Percentiles rank a stretch among this genome's conserved stretches.
phyloP scores from a whole-genome alignment of 148 eudicot genomes.

The Camellia lanceoleosa region DNA sequence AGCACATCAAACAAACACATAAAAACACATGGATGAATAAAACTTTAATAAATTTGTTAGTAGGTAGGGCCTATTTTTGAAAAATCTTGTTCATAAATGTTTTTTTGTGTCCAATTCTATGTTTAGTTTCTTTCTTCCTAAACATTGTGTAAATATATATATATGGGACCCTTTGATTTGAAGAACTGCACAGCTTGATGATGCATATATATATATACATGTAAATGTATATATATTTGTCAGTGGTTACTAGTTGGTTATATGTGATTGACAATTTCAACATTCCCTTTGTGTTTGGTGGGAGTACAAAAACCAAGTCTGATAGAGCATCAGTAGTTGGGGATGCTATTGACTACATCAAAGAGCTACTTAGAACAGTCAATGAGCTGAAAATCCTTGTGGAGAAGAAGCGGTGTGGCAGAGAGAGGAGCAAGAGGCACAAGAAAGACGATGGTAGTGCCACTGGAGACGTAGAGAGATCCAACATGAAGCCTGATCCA shows the following conservation, averaged over 20 bases:
- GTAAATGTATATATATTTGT: background rate
- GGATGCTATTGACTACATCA: too few relatives aligned
- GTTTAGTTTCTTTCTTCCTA: background rate
- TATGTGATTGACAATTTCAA: background rate
- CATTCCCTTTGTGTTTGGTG: background rate
- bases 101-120: background rate
- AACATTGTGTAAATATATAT: background rate
- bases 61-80: too few relatives aligned
- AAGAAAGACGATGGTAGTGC: conserved; percentile 30
- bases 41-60: too few relatives aligned
- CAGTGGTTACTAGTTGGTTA: background rate
- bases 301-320: conserved; percentile 14
- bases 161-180: too few relatives aligned
- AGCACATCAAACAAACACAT: too few relatives aligned
- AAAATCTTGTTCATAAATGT: too few relatives aligned
- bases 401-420: conserved; percentile 58
- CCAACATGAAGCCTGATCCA: conserved; percentile 33
- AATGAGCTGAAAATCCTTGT: conserved; percentile 57
- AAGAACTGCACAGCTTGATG: too few relatives aligned
- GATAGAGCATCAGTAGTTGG: conserved; percentile 24
- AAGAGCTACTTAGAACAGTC: too few relatives aligned
- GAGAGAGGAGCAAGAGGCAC: conserved; percentile 56
- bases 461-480: conserved; percentile 19
- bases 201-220: background rate
- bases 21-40: too few relatives aligned